Percentiles rank a stretch among this genome's conserved stretches.
phyloP scores from a whole-genome alignment of 192 early-diverging fungal genomes.

The Thamnidium elegans region DNA sequence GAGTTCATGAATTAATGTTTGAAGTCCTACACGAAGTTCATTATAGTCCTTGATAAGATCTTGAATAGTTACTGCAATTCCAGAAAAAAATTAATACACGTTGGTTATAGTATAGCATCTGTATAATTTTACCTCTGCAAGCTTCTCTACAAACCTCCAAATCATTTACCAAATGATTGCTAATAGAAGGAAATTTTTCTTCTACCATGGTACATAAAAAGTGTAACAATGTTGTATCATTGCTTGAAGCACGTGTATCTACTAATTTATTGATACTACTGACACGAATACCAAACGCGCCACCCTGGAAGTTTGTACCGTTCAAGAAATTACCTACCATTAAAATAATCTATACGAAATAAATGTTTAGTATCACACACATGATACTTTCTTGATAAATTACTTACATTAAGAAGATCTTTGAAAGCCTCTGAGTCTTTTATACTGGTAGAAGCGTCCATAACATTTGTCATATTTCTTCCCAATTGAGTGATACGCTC shows the following conservation, averaged over 20 bases:
- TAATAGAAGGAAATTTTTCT: slow-evolving; percentile 55
- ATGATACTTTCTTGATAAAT: not conserved
- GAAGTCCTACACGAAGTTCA: slow-evolving; percentile 42
- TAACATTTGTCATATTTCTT: slow-evolving; percentile 56
- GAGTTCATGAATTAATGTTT: slow-evolving; percentile 51
- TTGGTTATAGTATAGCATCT: not conserved
- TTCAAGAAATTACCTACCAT: slow-evolving; percentile 86
- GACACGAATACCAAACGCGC: slow-evolving; percentile 83
- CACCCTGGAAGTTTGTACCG: slow-evolving; percentile 71
- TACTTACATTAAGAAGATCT: slow-evolving; percentile 62
- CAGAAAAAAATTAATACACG: too few relatives aligned
- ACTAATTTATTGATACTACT: slow-evolving; percentile 85
- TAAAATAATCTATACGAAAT: slow-evolving; percentile 55
- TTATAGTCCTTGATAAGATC: slow-evolving; percentile 54
- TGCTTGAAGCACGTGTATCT: slow-evolving; percentile 72
- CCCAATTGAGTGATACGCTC: slow-evolving; percentile 62
- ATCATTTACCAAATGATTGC: slow-evolving; percentile 61
- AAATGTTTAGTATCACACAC: not conserved
- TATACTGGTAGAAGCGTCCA: slow-evolving; percentile 61
- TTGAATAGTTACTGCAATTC: slow-evolving; percentile 47
- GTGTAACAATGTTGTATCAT: slow-evolving; percentile 72
- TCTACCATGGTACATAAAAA: slow-evolving; percentile 70
- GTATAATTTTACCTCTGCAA: slow-evolving; percentile 56
- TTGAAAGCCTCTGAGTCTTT: slow-evolving; percentile 67
- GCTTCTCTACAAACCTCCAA: slow-evolving; percentile 68